Evolutionary conservation across 805 yeast species (phyloP).

Genomic region (Nakazawaea molendinolei): DNA sequence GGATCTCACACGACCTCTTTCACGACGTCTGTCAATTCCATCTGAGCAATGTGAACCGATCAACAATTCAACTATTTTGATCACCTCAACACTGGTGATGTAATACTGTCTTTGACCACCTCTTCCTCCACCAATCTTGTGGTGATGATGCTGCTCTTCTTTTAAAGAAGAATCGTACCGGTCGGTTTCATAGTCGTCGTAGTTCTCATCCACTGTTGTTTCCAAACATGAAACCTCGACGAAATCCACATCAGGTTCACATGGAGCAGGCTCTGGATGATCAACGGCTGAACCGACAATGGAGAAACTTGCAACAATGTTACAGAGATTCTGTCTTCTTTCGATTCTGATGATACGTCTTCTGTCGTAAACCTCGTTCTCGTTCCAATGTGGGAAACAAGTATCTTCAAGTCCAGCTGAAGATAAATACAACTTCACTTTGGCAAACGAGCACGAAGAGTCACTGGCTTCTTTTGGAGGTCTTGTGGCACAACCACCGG

Average conservation of each 20-base stretch:
- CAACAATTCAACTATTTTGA: slow-evolving; percentile 55
- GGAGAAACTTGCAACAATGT: slow-evolving; percentile 40
- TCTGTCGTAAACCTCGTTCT: slow-evolving; percentile 38
- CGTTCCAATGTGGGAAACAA: slow-evolving; percentile 46
- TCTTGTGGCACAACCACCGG: slow-evolving; percentile 50
- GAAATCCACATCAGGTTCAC: slow-evolving; percentile 36
- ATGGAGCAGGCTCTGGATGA: slow-evolving; percentile 33
- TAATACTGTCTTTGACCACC: slow-evolving; percentile 29
- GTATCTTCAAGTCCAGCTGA: slow-evolving; percentile 41
- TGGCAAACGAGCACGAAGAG: slow-evolving; percentile 25
- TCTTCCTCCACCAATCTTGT: not conserved
- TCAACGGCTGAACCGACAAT: slow-evolving; percentile 46
- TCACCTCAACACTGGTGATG: slow-evolving; percentile 62
- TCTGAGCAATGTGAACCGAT: slow-evolving; percentile 43
- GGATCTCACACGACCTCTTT: slow-evolving; percentile 60
- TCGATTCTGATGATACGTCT: slow-evolving; percentile 55
- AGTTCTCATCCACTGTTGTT: slow-evolving; percentile 30
- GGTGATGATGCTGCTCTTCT: not conserved
- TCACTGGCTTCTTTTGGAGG: slow-evolving; percentile 39
- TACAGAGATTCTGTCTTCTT: slow-evolving; percentile 41
- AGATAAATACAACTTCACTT: slow-evolving; percentile 40
- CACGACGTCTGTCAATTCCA: slow-evolving; percentile 48
- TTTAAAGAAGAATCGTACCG: slow-evolving; percentile 11
- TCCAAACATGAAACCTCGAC: slow-evolving; percentile 57
- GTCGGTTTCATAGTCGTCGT: slow-evolving; percentile 17